Evolutionary conservation across 2,329 filamentous ascomycete genomes (phyloP), one percentile per base, ranked within the genome.

Genomic region (Colletotrichum spaethianum): DNA sequence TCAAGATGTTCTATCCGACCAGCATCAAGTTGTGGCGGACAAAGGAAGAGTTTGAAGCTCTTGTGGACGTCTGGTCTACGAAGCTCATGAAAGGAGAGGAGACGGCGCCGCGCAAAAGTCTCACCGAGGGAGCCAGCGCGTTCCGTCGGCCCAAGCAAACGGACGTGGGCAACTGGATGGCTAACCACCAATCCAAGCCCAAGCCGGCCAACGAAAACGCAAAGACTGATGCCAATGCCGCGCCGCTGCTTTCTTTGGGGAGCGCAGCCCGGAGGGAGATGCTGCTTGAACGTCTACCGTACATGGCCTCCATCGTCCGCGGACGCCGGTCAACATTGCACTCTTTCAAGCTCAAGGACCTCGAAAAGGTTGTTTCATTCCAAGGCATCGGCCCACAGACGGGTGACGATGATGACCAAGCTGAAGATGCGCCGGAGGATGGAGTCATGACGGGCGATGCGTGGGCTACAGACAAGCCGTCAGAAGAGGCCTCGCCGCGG

Each of bases 1-100:
- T 92, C 83, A 95, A 93, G 78, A 98, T 99, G 94, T 97, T 95
- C 76, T 99, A 96, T 78, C 96, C 96, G 0, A 91, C 91, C 0
- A 94, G 93, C 67, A 84, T 97, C 52, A 94, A 94, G 76, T 82
- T 98, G 14, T 98, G 95, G 94, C 89, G 92, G 72, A 89, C 91
- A 67, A 93, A 90, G 74, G 95, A 98, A 79, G 95, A 98, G 79
- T 87, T 96, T 7, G 92, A 94, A 73, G 91, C 90, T 0, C 80
- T 94, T 1, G 84, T 97, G 1, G 93, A 94, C 69, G 78, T 92
- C 68, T 94, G 93, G 87, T 90, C 91, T 0, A 85, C 87, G 0
- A 88, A 87, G 61, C 82, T 92, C 26, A 87, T 92, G 44, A 88
- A 86, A 65, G 89, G 89, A 3, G 88, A 90, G 52, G 80, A 82